phyloP scores from a whole-genome alignment of 495 filamentous ascomycete genomes.

The Tuber magnatum region DNA sequence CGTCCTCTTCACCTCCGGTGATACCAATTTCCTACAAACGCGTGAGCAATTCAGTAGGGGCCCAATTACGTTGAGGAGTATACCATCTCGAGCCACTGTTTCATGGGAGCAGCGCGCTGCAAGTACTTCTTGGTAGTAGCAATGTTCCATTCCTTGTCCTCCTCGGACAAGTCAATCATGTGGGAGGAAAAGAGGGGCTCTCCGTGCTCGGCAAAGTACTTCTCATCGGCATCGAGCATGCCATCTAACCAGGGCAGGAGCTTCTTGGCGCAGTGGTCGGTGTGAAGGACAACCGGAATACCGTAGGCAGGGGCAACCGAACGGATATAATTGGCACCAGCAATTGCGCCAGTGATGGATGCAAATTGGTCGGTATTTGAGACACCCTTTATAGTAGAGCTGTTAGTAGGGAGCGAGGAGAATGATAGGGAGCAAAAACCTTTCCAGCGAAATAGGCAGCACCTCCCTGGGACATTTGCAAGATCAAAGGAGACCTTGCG shows the following conservation, averaged over 20 bases:
- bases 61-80: slow-evolving; percentile 26
- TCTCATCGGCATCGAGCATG: slow-evolving; percentile 86
- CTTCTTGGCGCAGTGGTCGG: slow-evolving; percentile 91
- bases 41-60: background rate
- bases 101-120: slow-evolving; percentile 84
- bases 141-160: slow-evolving; percentile 83
- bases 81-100: slow-evolving; percentile 99
- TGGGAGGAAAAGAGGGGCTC: slow-evolving; percentile 90
- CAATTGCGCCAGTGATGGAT: slow-evolving; percentile 77
- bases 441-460: slow-evolving; percentile 92
- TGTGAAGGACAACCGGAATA: slow-evolving; percentile 85
- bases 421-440: background rate
- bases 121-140: slow-evolving; percentile 81
- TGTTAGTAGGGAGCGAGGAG: slow-evolving; percentile 8
- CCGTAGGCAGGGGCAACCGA: slow-evolving; percentile 78
- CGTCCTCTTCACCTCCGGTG: slow-evolving; percentile 93
- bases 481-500: slow-evolving; percentile 75
- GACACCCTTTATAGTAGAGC: slow-evolving; percentile 53
- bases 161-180: slow-evolving; percentile 97
- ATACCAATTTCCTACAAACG: slow-evolving; percentile 69
- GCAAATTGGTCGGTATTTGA: slow-evolving; percentile 77
- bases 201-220: slow-evolving; percentile 82
- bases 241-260: slow-evolving; percentile 93
- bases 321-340: slow-evolving; percentile 90
- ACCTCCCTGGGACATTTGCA: slow-evolving; percentile 89